Conservation (phyloP, 2,329 filamentous ascomycete species). For the Cercospora sp. region DNA sequence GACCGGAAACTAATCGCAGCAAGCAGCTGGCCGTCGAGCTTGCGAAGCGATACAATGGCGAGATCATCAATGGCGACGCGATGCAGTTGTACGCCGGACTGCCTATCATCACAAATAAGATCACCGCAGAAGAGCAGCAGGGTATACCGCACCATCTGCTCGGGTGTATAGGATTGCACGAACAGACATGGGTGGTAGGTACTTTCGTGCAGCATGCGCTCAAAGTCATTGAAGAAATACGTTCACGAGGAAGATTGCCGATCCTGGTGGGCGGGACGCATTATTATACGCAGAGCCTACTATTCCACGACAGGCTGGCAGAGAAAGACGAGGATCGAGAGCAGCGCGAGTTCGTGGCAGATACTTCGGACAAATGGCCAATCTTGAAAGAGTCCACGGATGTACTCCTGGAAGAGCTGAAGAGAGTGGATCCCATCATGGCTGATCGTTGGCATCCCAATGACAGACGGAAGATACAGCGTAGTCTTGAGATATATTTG, state of each 20-base stretch:
- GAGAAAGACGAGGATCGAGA: conserved; percentile 43
- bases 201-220: conserved; percentile 72
- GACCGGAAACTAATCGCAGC: conserved; percentile 41
- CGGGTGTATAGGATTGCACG: conserved; percentile 70
- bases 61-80: conserved; percentile 95
- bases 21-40: conserved; percentile 83
- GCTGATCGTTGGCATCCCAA: conserved; percentile 92
- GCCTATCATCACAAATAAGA: conserved; percentile 94
- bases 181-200: conserved; percentile 80
- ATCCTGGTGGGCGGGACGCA: conserved; percentile 93
- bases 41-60: conserved; percentile 79
- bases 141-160: conserved; percentile 87
- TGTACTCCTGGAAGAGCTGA: conserved; percentile 69
- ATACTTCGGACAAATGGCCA: conserved; percentile 53
- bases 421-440: conserved; percentile 83
- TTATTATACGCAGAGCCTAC: conserved; percentile 87
- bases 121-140: conserved; percentile 70
- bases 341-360: conserved; percentile 34
- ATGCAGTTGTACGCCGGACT: conserved; percentile 96
- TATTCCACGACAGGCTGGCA: conserved; percentile 74
- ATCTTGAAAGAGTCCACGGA: conserved; percentile 72
- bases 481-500: conserved; percentile 87
- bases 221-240: conserved; percentile 73
- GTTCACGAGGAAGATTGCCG: conserved; percentile 73
- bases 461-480: conserved; percentile 82